phyloP scores from a whole-genome alignment of 306 rosid genomes.

The Sicyos baderoa region DNA sequence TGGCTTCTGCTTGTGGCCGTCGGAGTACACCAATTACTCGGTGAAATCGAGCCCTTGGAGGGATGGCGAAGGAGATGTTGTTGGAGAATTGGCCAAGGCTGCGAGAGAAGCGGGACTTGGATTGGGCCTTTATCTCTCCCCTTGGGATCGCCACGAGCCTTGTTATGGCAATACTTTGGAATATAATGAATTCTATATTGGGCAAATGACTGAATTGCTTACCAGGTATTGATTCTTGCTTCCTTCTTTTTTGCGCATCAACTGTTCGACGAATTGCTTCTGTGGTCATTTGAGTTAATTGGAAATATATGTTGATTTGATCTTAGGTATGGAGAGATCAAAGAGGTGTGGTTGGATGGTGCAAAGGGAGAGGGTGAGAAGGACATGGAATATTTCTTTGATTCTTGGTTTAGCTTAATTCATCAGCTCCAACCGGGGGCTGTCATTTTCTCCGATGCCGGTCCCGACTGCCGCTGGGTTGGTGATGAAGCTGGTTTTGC shows the following conservation, averaged over 20 bases:
- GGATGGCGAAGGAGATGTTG: constrained; percentile 62
- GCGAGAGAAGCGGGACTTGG: constrained; percentile 57
- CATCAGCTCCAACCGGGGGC: constrained; percentile 86
- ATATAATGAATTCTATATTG: constrained; percentile 68
- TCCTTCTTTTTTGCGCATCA: background rate
- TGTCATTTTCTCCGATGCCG: constrained; percentile 61
- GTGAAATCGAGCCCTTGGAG: constrained; percentile 59
- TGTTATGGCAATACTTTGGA: constrained; percentile 49
- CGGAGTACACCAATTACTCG: constrained; percentile 63
- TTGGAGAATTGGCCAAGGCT: constrained; percentile 57
- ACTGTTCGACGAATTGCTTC: background rate
- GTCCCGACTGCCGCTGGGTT: constrained; percentile 86
- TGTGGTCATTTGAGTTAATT: background rate
- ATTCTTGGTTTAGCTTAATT: constrained; percentile 62
- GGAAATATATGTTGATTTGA: constrained; percentile 15
- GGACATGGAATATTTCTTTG: constrained; percentile 67
- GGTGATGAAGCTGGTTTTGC: constrained; percentile 67
- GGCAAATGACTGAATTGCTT: constrained; percentile 80
- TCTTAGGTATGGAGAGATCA: constrained; percentile 63
- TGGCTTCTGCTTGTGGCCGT: constrained; percentile 93
- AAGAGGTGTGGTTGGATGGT: constrained; percentile 68
- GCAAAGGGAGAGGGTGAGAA: constrained; percentile 73
- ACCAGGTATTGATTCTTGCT: constrained; percentile 42
- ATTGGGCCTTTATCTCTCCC: constrained; percentile 78
- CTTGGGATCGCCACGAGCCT: constrained; percentile 85